Conservation (phyloP, 139 green algal species). For the Dunaliella primolecta region DNA sequence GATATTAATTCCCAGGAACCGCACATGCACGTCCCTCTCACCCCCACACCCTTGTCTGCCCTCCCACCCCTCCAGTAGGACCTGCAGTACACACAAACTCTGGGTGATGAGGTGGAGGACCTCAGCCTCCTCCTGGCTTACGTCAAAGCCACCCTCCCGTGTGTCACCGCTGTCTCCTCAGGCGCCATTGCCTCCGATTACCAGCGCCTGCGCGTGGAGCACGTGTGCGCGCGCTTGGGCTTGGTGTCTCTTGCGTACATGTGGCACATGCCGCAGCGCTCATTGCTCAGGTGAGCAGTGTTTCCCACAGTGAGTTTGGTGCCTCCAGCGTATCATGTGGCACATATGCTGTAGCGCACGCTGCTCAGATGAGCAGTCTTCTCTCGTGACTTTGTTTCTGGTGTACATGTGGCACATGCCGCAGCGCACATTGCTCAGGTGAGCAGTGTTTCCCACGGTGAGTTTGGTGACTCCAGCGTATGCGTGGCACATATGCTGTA, state of each 20-base stretch:
- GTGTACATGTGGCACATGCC: slow-evolving; percentile 88
- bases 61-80: no score
- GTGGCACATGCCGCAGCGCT: slow-evolving; percentile 83
- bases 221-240: slow-evolving; percentile 76
- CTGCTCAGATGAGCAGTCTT: background rate
- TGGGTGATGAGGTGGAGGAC: slow-evolving; percentile 92
- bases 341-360: slow-evolving; percentile 2
- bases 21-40: no score
- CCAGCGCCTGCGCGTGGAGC: slow-evolving; percentile 93
- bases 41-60: no score
- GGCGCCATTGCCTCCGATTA: slow-evolving; percentile 97
- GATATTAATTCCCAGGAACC: no score
- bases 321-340: background rate
- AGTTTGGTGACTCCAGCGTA: background rate
- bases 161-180: slow-evolving; percentile 69
- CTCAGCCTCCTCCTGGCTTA: slow-evolving; percentile 70
- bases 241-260: slow-evolving; percentile 88
- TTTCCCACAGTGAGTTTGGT: background rate
- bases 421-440: slow-evolving; percentile 75
- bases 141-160: slow-evolving; percentile 45
- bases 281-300: slow-evolving; percentile 60
- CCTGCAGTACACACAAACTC: slow-evolving; percentile 62
- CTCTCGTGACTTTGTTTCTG: slow-evolving; percentile 62
- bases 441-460: background rate
- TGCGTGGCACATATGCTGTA: background rate